Evolutionary conservation across 495 filamentous ascomycete genomes (phyloP), one percentile per base, ranked within the genome.

Genomic region (Terfezia claveryi): DNA sequence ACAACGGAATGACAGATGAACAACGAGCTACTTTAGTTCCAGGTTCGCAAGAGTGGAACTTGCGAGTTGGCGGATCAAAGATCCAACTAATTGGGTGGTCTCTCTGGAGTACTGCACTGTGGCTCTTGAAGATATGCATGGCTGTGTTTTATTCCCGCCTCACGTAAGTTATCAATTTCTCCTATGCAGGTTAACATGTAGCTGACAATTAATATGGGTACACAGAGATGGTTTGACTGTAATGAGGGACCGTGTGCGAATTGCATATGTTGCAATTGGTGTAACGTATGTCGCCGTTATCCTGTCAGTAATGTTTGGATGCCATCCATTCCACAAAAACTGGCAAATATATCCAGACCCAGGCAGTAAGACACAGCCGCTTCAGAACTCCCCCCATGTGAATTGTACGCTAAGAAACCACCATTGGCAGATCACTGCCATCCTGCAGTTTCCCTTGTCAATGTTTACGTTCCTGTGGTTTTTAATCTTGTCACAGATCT

Each of bases 301-400:
- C 37, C 68, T 69, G 36, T 69, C 68, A 3, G 72, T 72, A 55
- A 66, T 75, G 8, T 66, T 73, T 10, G 70, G 73, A 8, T 72
- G 71, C 56, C 68, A 68, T 37, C 75, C 76, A 5, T 69, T 76
- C 58, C 38, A 70, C 46, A 74, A 73, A 38, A 74, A 76, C 37
- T 80, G 75, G 74, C 76, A 80, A 60, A 78, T 79, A 36, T 57
- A 74, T 54, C 76, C 76, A 11, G 55, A 73, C 44, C 76, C 76
- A 11, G 76, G 76, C 23, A 76, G 74, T 76, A 54, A 55, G 73
- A 67, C 4, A 0, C 3, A 20, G 17, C 14, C 41, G n/a, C 23
- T 20, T 4, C 17, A 36, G 37, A 10, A 20, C 23, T 53, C 8
- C 36, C 10, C 16, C 27, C 27, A 32, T 32, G 27, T 32, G 27